These are phyloP conservation scores for Raffaelea arxii DNA, from an alignment of 2,329 filamentous ascomycete species.

Conservation along the genomic window DNA sequence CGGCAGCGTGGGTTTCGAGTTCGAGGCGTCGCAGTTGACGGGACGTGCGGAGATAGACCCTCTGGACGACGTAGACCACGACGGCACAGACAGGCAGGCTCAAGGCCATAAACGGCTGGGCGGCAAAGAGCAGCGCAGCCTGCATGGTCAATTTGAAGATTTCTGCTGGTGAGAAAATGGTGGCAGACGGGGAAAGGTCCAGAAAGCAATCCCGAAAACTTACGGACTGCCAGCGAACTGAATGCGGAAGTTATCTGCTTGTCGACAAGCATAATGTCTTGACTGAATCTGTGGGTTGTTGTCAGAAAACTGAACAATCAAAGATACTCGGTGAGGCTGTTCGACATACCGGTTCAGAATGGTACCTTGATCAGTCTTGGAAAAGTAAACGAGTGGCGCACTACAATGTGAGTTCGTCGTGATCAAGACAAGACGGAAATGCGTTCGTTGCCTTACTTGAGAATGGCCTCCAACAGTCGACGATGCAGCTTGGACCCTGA, in stretches of 20 bases:
- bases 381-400: constrained; percentile 30
- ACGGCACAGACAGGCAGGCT: constrained; percentile 33
- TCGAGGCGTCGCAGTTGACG: constrained; percentile 46
- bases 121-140: constrained; percentile 31
- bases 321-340: not conserved
- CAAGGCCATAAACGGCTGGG: constrained; percentile 34
- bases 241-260: constrained; percentile 28
- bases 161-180: constrained; percentile 15
- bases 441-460: constrained; percentile 14
- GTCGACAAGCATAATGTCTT: constrained; percentile 34
- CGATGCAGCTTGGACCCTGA: constrained; percentile 25
- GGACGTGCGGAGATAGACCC: constrained; percentile 43
- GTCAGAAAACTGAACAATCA: not conserved
- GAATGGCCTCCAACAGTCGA: constrained; percentile 21
- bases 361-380: constrained; percentile 27
- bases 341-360: constrained; percentile 27
- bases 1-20: constrained; percentile 39
- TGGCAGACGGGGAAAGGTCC: not conserved
- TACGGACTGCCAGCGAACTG: constrained; percentile 23
- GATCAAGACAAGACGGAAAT: constrained; percentile 3
- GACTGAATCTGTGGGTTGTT: constrained; percentile 24
- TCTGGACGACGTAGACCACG: constrained; percentile 36
- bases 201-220: constrained; percentile 10
- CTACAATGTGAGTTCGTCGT: constrained; percentile 14
- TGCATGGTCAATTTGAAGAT: constrained; percentile 31